These are phyloP conservation scores for Tetrahymena thermophila DNA, from an alignment of 73 alveolate genomes.

Conservation along the genomic window DNA sequence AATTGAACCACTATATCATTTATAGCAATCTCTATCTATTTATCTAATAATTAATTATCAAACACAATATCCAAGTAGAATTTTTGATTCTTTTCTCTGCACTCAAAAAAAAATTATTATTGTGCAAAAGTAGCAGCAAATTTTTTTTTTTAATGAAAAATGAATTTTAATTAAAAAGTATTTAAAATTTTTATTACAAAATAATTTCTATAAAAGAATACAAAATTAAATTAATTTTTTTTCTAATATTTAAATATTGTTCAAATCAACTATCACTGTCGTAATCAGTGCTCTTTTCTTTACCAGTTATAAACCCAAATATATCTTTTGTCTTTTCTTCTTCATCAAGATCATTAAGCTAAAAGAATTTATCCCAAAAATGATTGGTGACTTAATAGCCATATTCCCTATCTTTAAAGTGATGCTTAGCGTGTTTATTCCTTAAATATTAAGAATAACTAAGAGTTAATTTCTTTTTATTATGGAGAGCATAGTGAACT, in stretches of 20 bases:
- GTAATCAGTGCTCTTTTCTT: background rate
- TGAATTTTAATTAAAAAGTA: too few species aligned
- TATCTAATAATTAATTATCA: background rate
- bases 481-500: background rate
- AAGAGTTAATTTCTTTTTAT: background rate
- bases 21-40: background rate
- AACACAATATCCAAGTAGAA: background rate
- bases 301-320: background rate
- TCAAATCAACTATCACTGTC: background rate
- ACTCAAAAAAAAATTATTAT: background rate
- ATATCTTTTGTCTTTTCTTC: background rate
- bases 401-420: background rate
- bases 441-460: background rate
- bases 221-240: background rate
- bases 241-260: background rate
- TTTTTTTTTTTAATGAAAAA: background rate
- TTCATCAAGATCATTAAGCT: background rate
- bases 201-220: background rate
- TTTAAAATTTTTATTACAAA: too few species aligned
- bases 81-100: background rate
- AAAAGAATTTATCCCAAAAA: background rate
- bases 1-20: background rate
- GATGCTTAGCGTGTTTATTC: background rate
- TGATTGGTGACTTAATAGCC: background rate
- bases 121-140: background rate